phyloP scores from a whole-genome alignment of 2,329 filamentous ascomycete genomes.

The Westerdykella sp. region DNA sequence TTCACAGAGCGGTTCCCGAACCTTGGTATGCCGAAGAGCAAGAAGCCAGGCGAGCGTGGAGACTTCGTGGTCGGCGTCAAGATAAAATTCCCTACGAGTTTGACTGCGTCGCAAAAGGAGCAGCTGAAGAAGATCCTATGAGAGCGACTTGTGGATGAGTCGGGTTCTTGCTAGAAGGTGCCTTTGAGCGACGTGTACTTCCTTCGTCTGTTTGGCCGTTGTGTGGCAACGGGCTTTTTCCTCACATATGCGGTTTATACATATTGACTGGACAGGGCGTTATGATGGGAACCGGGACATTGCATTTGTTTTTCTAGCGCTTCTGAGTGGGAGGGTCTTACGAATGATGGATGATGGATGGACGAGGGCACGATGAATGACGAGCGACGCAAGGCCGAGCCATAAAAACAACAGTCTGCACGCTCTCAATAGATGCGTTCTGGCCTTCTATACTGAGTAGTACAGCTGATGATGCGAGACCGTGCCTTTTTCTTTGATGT shows the following conservation, averaged over 20 bases:
- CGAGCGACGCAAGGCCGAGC: too few species aligned
- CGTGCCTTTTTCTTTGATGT: too few species aligned
- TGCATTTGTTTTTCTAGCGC: background rate
- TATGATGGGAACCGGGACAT: background rate
- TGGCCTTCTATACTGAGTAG: too few species aligned
- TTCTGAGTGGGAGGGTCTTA: background rate
- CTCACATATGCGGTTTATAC: too few species aligned
- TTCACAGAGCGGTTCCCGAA: slow-evolving; percentile 75
- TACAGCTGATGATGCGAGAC: too few species aligned
- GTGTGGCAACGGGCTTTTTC: too few species aligned
- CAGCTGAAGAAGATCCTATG: slow-evolving; percentile 72
- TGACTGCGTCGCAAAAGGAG: slow-evolving; percentile 74
- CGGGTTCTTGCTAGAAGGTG: background rate
- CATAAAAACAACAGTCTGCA: too few species aligned
- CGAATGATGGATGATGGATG: background rate
- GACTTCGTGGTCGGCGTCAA: slow-evolving; percentile 87
- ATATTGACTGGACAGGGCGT: too few species aligned
- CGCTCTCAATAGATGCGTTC: too few species aligned
- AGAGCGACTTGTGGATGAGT: slow-evolving; percentile 12
- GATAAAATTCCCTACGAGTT: slow-evolving; percentile 78
- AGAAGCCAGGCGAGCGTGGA: slow-evolving; percentile 76
- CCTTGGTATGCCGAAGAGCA: slow-evolving; percentile 91
- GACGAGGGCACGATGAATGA: background rate
- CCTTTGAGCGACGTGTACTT: too few species aligned
- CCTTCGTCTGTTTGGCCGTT: too few species aligned